Evolutionary conservation across 208 protist species (phyloP), one percentile per base, ranked within the genome.

Genomic region (Leptomonas seymouri): DNA sequence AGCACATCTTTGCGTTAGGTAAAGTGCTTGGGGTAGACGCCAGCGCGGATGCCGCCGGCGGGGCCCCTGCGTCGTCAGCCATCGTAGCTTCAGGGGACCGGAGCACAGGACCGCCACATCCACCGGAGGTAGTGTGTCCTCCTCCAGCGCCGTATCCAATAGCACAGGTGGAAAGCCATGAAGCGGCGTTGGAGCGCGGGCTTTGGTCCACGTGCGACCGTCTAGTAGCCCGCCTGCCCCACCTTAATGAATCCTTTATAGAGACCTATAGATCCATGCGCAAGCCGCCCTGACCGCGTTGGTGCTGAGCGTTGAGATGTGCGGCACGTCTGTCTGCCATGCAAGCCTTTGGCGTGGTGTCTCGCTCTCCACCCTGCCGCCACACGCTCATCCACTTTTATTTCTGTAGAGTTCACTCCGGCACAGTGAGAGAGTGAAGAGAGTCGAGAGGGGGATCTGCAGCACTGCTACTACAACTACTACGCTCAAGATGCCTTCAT

Each of bases 151-250:
- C 41, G 36, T 15, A 50, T 18, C 21, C 57, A 48, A n/a, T 23
- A 21, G 16, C 21, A 25, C 21, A 50, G 41, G 18, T 49, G 46
- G 27, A 28, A 14, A 30, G 55, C 46, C 42, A 45, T 31, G 44
- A n/a, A 3, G 44, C 18, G 28, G 48, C 31, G 25, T 25, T 66
- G 3, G 60, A 64, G 28, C 21, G 23, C 3, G 45, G 25, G 5
- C 28, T 66, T 44, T 66, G 60, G 60, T 42, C 20, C 5, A 66
- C 60, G 31, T 66, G 60, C 31, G 48, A 66, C 23, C 1, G 16
- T 23, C 48, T 66, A 6, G 60, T 56, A 21, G 55, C 44, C 0
- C 60, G 58, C 5, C 44, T 64, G 3, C 23, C 58, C 3, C 3
- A 21, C 15, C 58, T 64, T 1, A 44, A 64, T 20, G 21, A 53